A percentile compares a stretch with the other conserved stretches of the same genome.
Evolutionary conservation across 192 early-diverging fungal genomes (phyloP).

Genomic region (Backusella macrospora): DNA sequence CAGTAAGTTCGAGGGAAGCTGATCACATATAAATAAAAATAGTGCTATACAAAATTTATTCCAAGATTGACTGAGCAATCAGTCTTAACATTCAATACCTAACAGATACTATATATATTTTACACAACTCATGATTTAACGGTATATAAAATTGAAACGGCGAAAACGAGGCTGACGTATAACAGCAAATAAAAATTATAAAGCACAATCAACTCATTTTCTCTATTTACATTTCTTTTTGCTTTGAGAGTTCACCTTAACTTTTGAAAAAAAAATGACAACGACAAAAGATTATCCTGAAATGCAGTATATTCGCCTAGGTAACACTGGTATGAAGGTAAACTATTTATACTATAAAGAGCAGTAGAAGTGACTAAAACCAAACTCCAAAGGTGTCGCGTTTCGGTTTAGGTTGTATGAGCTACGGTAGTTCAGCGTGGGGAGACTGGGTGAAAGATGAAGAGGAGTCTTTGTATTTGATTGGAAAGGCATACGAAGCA

Average conservation of each 20-base stretch:
- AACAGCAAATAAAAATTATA: neutral
- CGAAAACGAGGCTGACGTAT: too few relatives aligned
- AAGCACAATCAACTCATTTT: neutral
- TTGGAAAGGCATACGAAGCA: constrained; percentile 37
- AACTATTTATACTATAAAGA: neutral
- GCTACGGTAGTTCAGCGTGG: constrained; percentile 39
- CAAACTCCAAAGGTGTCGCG: constrained; percentile 33
- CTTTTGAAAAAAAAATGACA: neutral
- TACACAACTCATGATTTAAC: neutral
- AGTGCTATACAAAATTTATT: too few relatives aligned
- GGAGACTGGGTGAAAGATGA: constrained; percentile 47
- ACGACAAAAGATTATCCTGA: neutral
- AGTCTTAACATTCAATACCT: too few relatives aligned
- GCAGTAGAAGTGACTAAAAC: neutral
- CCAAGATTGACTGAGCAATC: too few relatives aligned
- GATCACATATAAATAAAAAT: too few relatives aligned
- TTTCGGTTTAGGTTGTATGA: constrained; percentile 50
- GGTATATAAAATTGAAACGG: neutral
- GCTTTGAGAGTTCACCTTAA: neutral
- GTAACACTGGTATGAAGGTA: constrained; percentile 15
- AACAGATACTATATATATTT: neutral
- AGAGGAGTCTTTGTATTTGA: constrained; percentile 38
- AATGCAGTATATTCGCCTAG: constrained; percentile 18
- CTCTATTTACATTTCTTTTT: neutral
- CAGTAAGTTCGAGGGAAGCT: too few relatives aligned